Conservation (phyloP, 345 rosid genomes). For the Rhizophora apiculata region DNA sequence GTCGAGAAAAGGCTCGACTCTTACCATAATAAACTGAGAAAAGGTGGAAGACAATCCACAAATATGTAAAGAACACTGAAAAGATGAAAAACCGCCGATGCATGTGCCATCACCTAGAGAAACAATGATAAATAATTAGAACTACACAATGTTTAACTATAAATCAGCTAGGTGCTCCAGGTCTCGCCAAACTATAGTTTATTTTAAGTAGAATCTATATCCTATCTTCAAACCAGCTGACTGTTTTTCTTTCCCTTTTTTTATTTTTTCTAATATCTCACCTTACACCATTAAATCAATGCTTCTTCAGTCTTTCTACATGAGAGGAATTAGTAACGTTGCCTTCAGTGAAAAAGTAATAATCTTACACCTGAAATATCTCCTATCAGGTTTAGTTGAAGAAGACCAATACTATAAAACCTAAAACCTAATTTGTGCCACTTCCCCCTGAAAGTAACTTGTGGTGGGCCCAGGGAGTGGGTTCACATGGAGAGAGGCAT, state of each 20-base stretch:
- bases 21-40: no score
- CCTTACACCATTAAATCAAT: conserved; percentile 11
- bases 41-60: no score
- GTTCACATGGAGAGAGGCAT: conserved; percentile 16
- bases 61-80: neutral
- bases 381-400: conserved; percentile 9
- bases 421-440: conserved; percentile 22
- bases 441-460: conserved; percentile 35
- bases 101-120: neutral
- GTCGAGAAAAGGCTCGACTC: no score
- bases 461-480: conserved; percentile 25
- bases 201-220: neutral
- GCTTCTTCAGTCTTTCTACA: conserved; percentile 5
- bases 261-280: neutral
- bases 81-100: neutral
- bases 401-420: conserved; percentile 15
- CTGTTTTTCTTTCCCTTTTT: neutral
- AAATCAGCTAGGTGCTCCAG: neutral
- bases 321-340: neutral
- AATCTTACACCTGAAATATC: neutral
- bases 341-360: neutral
- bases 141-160: neutral
- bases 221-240: conserved; percentile 3
- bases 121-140: neutral
- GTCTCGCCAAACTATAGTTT: neutral